A percentile compares a stretch with the other conserved stretches of the same genome.
These are phyloP conservation scores for Plasmodium inui DNA, from an alignment of 169 alveolate species.

Conservation along the genomic window DNA sequence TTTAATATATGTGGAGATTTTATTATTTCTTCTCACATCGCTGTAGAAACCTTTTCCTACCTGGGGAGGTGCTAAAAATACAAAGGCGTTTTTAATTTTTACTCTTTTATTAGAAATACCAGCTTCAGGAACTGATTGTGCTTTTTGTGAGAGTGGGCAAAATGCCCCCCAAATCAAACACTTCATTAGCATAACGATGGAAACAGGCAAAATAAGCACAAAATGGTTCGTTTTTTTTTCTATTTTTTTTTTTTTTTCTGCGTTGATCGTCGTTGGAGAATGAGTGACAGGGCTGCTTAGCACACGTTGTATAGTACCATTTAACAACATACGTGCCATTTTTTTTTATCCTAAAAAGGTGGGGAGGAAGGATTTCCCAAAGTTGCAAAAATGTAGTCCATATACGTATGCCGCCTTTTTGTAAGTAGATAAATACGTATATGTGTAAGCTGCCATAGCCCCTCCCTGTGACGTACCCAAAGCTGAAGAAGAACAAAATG, in stretches of 20 bases:
- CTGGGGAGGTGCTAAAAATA: background rate
- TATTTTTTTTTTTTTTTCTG: background rate
- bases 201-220: background rate
- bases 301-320: background rate
- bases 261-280: background rate
- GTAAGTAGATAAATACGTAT: background rate
- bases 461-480: background rate
- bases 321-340: background rate
- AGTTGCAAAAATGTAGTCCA: background rate
- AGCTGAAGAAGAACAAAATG: constrained; percentile 18
- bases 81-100: background rate
- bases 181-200: background rate
- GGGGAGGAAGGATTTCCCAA: background rate
- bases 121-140: background rate
- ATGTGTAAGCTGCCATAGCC: background rate
- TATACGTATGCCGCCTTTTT: background rate
- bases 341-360: background rate
- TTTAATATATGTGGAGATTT: background rate
- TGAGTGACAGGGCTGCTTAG: background rate
- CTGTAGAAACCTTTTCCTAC: background rate
- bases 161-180: background rate
- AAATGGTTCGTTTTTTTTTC: background rate
- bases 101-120: background rate
- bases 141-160: background rate
- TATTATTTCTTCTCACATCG: background rate